phyloP scores from a whole-genome alignment of 2,329 filamentous ascomycete genomes.

The Arthroderma sp. region DNA sequence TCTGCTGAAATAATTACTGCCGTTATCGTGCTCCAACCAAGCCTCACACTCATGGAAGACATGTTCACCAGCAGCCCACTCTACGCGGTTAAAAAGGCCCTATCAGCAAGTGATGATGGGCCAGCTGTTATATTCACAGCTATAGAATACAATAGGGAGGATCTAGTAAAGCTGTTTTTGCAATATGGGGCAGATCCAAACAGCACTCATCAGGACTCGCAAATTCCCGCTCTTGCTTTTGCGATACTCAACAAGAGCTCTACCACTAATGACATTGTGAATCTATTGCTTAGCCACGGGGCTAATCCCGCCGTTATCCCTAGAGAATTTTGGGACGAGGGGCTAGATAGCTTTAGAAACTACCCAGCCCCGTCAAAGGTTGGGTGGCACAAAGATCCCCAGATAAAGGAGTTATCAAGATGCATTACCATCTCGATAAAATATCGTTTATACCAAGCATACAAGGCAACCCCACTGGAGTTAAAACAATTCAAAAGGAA shows the following conservation, averaged over 20 bases:
- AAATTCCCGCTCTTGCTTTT: slow-evolving; percentile 7
- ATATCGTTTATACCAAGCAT: slow-evolving; percentile 5
- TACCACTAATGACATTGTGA: slow-evolving; percentile 3
- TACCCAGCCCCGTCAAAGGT: not conserved
- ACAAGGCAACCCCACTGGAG: not conserved
- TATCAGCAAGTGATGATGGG: slow-evolving; percentile 4
- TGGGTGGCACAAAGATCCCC: slow-evolving; percentile 1
- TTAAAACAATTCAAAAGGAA: not conserved
- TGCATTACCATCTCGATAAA: slow-evolving; percentile 4
- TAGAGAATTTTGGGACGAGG: slow-evolving; percentile 4
- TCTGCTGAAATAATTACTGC: slow-evolving; percentile 2
- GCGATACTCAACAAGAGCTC: slow-evolving; percentile 7
- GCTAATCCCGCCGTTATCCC: slow-evolving; percentile 9
- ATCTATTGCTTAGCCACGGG: slow-evolving; percentile 6
- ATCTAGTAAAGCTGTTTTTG: slow-evolving; percentile 8
- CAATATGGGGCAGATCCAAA: slow-evolving; percentile 10
- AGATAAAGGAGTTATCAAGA: not conserved
- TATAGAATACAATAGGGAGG: slow-evolving; percentile 3
- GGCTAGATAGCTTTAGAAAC: not conserved
- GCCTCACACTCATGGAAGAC: slow-evolving; percentile 4
- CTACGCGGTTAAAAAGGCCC: not conserved
- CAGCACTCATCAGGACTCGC: slow-evolving; percentile 3
- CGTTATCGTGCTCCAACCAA: slow-evolving; percentile 4
- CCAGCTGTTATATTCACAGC: slow-evolving; percentile 6
- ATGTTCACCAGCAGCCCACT: slow-evolving; percentile 1